Evolutionary conservation across 75 land plant genomes (phyloP).

Genomic region (Pinus albicaulis): DNA sequence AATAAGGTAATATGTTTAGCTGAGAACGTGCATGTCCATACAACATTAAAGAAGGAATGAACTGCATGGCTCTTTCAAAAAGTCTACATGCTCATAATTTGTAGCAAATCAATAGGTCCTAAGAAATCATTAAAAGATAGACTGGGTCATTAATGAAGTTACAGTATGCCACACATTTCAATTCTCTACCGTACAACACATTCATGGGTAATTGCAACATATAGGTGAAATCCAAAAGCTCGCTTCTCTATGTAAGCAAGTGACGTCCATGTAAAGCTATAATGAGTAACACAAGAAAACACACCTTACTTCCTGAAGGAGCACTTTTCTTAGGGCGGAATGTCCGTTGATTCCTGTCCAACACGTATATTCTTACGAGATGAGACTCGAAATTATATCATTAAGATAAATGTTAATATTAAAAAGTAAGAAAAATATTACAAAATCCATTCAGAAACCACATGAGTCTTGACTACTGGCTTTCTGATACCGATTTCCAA

Average conservation of each 20-base stretch:
- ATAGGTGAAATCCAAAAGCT: neutral
- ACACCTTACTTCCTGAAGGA: constrained; percentile 91
- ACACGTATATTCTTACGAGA: no score
- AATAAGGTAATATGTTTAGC: neutral
- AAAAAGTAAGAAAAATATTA: no score
- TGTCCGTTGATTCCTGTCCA: constrained; percentile 73
- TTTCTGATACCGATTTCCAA: no score
- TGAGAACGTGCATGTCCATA: neutral
- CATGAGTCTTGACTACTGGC: no score
- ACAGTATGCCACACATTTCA: neutral
- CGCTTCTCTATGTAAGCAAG: neutral
- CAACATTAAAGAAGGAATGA: neutral
- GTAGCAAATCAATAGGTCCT: neutral
- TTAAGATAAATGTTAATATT: no score
- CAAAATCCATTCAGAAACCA: no score
- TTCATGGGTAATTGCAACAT: neutral
- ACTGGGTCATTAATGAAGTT: neutral
- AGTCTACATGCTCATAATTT: neutral
- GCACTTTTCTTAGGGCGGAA: constrained; percentile 92
- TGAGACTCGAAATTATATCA: no score
- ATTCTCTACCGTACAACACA: neutral
- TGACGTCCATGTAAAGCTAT: neutral
- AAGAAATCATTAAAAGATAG: neutral
- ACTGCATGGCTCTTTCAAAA: no score
- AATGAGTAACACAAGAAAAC: constrained; percentile 3